Conservation (phyloP, 345 rosid genomes). For the Eucalyptus albens region DNA sequence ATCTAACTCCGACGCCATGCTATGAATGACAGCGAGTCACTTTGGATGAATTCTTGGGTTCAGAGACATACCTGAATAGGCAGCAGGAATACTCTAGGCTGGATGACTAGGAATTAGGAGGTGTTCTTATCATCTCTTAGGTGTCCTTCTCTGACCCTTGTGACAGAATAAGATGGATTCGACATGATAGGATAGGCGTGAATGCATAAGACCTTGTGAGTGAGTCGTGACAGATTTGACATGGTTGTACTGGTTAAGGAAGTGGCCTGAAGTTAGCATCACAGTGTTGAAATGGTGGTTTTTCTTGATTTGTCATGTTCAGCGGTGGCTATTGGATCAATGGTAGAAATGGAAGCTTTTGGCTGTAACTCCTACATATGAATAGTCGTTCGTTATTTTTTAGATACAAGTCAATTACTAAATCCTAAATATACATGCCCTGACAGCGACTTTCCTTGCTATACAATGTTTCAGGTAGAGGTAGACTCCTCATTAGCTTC, state of each 20-base stretch:
- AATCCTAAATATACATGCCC: neutral
- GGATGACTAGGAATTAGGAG: neutral
- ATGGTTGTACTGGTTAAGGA: neutral
- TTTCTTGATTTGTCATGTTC: neutral
- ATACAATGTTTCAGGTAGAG: conserved; percentile 31
- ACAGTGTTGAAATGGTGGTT: neutral
- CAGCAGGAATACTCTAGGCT: neutral
- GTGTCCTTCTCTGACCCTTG: neutral
- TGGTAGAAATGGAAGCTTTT: neutral
- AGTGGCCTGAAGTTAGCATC: neutral
- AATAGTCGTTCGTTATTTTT: neutral
- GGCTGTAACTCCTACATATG: neutral
- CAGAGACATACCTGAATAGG: neutral
- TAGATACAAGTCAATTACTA: neutral
- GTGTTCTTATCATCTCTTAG: neutral
- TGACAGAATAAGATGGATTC: neutral
- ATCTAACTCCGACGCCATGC: neutral
- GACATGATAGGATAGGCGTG: neutral
- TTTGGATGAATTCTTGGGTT: neutral
- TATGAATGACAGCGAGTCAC: neutral
- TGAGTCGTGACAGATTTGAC: neutral
- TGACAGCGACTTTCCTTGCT: neutral
- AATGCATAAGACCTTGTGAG: neutral
- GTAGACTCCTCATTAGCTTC: conserved; percentile 45
- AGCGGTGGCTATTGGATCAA: neutral